These are phyloP conservation scores for Sistotremastrum niveocremeum DNA, from an alignment of 768 basidiomycete species.

Conservation along the genomic window DNA sequence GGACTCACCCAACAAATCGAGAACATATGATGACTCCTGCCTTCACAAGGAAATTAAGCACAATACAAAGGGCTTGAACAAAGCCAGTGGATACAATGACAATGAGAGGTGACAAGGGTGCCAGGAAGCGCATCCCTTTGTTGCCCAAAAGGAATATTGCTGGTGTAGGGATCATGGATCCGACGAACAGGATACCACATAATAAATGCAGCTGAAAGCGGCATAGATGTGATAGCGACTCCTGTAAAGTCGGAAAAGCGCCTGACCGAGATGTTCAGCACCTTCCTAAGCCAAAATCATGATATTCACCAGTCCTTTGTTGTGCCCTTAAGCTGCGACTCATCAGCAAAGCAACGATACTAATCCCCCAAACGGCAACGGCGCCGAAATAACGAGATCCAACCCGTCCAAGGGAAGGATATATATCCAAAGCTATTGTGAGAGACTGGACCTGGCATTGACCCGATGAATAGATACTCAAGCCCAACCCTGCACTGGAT, in stretches of 20 bases:
- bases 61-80: constrained; percentile 46
- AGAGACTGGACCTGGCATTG: constrained; percentile 36
- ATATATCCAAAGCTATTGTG: constrained; percentile 53
- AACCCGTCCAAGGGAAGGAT: constrained; percentile 54
- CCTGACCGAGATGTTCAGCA: constrained; percentile 15
- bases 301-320: too few relatives aligned
- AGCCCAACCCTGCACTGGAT: constrained; percentile 26
- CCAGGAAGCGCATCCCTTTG: constrained; percentile 32
- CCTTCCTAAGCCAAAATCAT: background rate
- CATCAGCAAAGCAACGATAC: constrained; percentile 46
- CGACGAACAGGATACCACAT: constrained; percentile 20
- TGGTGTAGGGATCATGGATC: constrained; percentile 46
- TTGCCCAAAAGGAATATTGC: constrained; percentile 47
- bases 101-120: constrained; percentile 40
- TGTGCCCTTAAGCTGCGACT: constrained; percentile 14
- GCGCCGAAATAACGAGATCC: constrained; percentile 65
- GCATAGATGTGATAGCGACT: constrained; percentile 25
- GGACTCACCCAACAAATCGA: too few relatives aligned
- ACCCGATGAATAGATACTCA: constrained; percentile 48
- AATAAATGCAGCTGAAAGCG: too few relatives aligned
- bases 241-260: constrained; percentile 31
- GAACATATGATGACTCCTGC: too few relatives aligned
- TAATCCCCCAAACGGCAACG: constrained; percentile 59
- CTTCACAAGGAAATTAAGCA: constrained; percentile 17
- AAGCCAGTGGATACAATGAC: constrained; percentile 51